Evolutionary conservation across 139 green algal species (phyloP).

Genomic region (Ostreobium quekettii): DNA sequence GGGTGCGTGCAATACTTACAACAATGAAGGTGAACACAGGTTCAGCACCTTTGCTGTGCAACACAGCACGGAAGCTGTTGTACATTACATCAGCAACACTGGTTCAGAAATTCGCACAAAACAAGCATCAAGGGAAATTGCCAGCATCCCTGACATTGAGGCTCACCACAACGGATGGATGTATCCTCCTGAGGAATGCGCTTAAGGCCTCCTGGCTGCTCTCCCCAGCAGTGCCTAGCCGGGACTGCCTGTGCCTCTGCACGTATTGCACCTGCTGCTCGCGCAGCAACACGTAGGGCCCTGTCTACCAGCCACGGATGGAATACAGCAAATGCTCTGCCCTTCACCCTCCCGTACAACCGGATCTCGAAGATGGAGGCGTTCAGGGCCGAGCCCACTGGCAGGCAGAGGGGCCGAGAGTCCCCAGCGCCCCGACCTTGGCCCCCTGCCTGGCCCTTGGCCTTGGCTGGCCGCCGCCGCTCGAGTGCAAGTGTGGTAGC

Average conservation of each 20-base stretch:
- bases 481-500: too few species aligned
- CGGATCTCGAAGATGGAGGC: too few species aligned
- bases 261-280: conserved; percentile 7
- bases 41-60: background rate
- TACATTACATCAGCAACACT: background rate
- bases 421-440: too few species aligned
- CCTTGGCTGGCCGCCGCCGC: too few species aligned
- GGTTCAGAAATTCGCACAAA: background rate
- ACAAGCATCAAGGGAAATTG: background rate
- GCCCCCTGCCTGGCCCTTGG: too few species aligned
- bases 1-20: background rate
- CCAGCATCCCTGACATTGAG: background rate
- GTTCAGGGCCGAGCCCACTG: too few species aligned
- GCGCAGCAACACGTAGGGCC: background rate
- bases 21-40: background rate
- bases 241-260: background rate
- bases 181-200: background rate
- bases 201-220: background rate
- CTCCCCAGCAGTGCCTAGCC: background rate
- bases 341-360: conserved; percentile 8
- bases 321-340: conserved; percentile 4
- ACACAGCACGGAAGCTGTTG: background rate
- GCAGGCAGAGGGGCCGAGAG: too few species aligned
- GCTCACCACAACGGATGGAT: conserved; percentile 2
- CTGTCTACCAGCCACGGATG: conserved; percentile 2